These are phyloP conservation scores for Hirschfeldia incana DNA, from an alignment of 345 rosid species.

Conservation along the genomic window DNA sequence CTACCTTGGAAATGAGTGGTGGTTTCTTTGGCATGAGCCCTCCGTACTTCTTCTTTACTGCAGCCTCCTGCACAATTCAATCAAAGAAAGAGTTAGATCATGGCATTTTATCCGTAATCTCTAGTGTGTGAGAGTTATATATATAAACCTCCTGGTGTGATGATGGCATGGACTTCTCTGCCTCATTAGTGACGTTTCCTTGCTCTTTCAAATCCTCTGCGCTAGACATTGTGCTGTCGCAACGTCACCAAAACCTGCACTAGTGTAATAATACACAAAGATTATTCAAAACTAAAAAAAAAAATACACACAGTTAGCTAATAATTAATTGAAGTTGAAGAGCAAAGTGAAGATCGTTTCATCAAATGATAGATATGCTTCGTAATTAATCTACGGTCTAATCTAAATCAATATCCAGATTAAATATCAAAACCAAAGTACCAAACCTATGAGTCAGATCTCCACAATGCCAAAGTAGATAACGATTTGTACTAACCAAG, in stretches of 20 bases:
- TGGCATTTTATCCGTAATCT: neutral
- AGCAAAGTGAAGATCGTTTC: neutral
- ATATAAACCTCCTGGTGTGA: slow-evolving; percentile 66
- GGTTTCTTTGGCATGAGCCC: slow-evolving; percentile 97
- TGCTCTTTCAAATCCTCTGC: slow-evolving; percentile 57
- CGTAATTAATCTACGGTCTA: neutral
- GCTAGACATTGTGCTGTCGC: slow-evolving; percentile 47
- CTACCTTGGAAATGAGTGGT: slow-evolving; percentile 96
- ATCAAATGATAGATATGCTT: neutral
- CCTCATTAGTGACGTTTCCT: slow-evolving; percentile 46
- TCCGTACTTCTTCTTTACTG: slow-evolving; percentile 84
- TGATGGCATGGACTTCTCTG: slow-evolving; percentile 54
- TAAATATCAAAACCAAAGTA: neutral
- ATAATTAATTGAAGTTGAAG: too few species aligned
- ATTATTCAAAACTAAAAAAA: neutral
- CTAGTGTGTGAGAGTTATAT: neutral
- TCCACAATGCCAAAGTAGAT: slow-evolving; percentile 15
- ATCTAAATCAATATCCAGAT: neutral
- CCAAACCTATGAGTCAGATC: slow-evolving; percentile 1
- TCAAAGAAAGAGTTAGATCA: slow-evolving; percentile 11
- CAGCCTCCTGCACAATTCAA: slow-evolving; percentile 57
- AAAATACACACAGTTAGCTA: neutral
- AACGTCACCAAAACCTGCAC: slow-evolving; percentile 38
- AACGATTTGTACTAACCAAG: neutral
- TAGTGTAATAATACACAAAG: neutral